Conservation (phyloP, 352 stramenopile species). For the Phytophthora sansomeana region DNA sequence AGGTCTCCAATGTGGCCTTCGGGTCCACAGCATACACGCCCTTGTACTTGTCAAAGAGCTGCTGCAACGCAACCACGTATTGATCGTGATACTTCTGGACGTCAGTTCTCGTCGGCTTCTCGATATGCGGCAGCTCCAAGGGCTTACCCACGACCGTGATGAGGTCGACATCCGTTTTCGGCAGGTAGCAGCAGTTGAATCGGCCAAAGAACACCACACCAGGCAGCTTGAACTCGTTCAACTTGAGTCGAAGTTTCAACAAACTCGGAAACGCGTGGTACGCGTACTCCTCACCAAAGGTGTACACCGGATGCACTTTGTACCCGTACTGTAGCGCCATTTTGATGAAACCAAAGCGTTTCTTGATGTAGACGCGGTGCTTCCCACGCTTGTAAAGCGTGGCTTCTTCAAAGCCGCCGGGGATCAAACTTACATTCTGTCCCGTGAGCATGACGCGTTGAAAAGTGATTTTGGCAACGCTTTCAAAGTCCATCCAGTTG, state of each 20-base stretch:
- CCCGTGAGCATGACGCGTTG: slow-evolving; percentile 47
- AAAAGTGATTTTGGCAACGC: slow-evolving; percentile 57
- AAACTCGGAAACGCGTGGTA: slow-evolving; percentile 86
- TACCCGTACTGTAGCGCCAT: slow-evolving; percentile 91
- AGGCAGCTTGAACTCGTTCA: slow-evolving; percentile 87
- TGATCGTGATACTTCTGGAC: slow-evolving; percentile 90
- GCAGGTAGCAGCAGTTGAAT: slow-evolving; percentile 84
- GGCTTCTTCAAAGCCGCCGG: slow-evolving; percentile 95
- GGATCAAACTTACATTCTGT: slow-evolving; percentile 79
- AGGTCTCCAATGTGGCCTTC: slow-evolving; percentile 58
- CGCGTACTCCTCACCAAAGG: slow-evolving; percentile 90
- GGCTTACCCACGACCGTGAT: slow-evolving; percentile 90
- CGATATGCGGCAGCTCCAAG: slow-evolving; percentile 87
- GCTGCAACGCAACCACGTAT: slow-evolving; percentile 85
- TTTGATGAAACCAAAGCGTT: slow-evolving; percentile 93
- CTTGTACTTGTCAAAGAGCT: slow-evolving; percentile 91
- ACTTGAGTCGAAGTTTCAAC: slow-evolving; percentile 71
- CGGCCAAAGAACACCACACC: slow-evolving; percentile 78
- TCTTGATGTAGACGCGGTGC: slow-evolving; percentile 92
- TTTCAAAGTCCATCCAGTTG: slow-evolving; percentile 59
- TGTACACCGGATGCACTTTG: slow-evolving; percentile 90
- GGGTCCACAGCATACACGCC: slow-evolving; percentile 77
- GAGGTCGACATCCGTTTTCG: slow-evolving; percentile 67
- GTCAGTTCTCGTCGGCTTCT: slow-evolving; percentile 87
- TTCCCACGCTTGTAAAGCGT: slow-evolving; percentile 78